Evolutionary conservation across 305 asterid species (phyloP).

Genomic region (Fraxinus nigra): DNA sequence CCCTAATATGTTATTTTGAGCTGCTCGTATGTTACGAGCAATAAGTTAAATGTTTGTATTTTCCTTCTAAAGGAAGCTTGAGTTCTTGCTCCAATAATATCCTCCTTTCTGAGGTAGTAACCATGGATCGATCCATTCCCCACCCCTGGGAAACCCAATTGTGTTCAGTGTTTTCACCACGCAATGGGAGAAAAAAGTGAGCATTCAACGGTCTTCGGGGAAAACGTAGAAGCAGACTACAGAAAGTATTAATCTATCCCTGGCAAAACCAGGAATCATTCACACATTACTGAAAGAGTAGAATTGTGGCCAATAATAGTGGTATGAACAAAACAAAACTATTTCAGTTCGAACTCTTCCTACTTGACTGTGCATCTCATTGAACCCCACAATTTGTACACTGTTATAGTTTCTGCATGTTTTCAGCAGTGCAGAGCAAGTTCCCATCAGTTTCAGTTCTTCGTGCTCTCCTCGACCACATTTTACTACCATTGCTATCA

Average conservation of each 20-base stretch:
- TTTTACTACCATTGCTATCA: neutral
- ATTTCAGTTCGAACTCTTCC: conserved; percentile 20
- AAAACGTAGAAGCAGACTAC: neutral
- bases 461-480: neutral
- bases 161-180: neutral
- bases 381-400: neutral
- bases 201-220: neutral
- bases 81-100: neutral
- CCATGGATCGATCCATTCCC: neutral
- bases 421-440: neutral
- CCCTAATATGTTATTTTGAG: neutral
- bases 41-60: neutral
- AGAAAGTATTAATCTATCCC: neutral
- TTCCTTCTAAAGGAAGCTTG: neutral
- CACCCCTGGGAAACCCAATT: neutral
- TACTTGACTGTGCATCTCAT: conserved; percentile 26
- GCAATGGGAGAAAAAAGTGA: neutral
- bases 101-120: neutral
- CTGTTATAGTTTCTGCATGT: neutral
- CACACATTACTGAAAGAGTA: neutral
- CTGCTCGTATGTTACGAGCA: neutral
- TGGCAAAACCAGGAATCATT: neutral
- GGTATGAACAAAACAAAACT: conserved; percentile 23
- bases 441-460: neutral
- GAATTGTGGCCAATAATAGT: neutral